Percentiles rank a stretch among this genome's conserved stretches.
These are phyloP conservation scores for Dothistroma pini DNA, from an alignment of 2,329 filamentous ascomycete species.

Conservation along the genomic window DNA sequence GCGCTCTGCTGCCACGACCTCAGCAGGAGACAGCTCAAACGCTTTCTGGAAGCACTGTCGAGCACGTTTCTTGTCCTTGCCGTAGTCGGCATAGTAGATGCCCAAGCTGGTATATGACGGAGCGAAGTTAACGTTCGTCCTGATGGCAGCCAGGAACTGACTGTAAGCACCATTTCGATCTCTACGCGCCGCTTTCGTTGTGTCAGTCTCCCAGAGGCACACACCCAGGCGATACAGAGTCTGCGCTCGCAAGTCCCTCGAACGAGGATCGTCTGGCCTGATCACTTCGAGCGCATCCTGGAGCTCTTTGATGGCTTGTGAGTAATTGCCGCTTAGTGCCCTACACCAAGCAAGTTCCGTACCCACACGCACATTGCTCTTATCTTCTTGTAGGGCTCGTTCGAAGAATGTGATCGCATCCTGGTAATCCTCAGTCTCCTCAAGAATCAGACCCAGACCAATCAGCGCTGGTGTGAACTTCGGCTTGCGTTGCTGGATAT, in stretches of 20 bases:
- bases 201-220: slow-evolving; percentile 81
- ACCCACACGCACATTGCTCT: slow-evolving; percentile 70
- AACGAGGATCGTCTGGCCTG: slow-evolving; percentile 56
- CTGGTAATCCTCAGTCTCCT: slow-evolving; percentile 86
- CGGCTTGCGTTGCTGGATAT: slow-evolving; percentile 70
- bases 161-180: slow-evolving; percentile 78
- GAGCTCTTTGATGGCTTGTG: slow-evolving; percentile 64
- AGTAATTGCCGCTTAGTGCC: slow-evolving; percentile 73
- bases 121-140: slow-evolving; percentile 81
- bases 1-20: slow-evolving; percentile 81
- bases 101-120: slow-evolving; percentile 89
- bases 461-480: slow-evolving; percentile 78
- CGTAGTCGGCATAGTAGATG: slow-evolving; percentile 87
- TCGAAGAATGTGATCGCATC: slow-evolving; percentile 77
- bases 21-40: slow-evolving; percentile 83
- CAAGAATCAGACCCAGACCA: slow-evolving; percentile 84
- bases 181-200: slow-evolving; percentile 70
- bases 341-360: slow-evolving; percentile 92
- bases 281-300: slow-evolving; percentile 65
- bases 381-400: slow-evolving; percentile 70
- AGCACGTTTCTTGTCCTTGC: slow-evolving; percentile 78
- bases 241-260: slow-evolving; percentile 73
- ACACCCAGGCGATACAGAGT: slow-evolving; percentile 82
- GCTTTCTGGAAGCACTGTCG: slow-evolving; percentile 95
- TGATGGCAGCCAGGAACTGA: slow-evolving; percentile 77